Evolutionary conservation across 2,329 filamentous ascomycete species (phyloP).

Genomic region (Huntiella savannae): DNA sequence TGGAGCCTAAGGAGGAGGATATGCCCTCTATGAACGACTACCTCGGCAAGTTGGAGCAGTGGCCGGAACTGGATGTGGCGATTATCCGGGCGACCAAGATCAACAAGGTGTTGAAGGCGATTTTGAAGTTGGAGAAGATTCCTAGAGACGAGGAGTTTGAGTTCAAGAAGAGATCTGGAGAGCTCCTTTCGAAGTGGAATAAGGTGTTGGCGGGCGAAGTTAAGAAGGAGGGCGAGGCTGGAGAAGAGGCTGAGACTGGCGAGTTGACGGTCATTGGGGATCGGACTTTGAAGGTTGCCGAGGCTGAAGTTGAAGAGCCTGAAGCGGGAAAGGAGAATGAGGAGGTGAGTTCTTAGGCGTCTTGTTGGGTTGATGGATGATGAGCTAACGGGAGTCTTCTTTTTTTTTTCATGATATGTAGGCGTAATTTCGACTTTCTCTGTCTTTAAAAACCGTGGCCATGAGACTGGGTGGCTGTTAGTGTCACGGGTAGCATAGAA

Average conservation of each 20-base stretch:
- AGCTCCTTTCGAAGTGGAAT: constrained; percentile 76
- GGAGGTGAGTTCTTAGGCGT: constrained; percentile 12
- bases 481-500: neutral
- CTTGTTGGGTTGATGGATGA: neutral
- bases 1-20: constrained; percentile 68
- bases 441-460: neutral
- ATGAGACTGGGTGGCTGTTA: neutral
- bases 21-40: constrained; percentile 64
- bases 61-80: constrained; percentile 61
- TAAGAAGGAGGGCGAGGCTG: constrained; percentile 27
- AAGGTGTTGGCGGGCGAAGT: constrained; percentile 50
- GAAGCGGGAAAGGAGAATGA: constrained; percentile 16
- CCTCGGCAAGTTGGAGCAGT: constrained; percentile 62
- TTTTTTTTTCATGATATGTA: neutral
- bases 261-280: constrained; percentile 19
- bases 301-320: constrained; percentile 20
- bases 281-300: constrained; percentile 21
- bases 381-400: neutral
- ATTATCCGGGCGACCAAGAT: constrained; percentile 91
- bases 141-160: constrained; percentile 75
- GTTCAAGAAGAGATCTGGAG: constrained; percentile 69
- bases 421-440: neutral
- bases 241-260: constrained; percentile 21
- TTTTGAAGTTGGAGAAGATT: constrained; percentile 71
- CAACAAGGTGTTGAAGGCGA: constrained; percentile 92